phyloP scores from a whole-genome alignment of 164 flowering plant genomes.

The Pachysandra terminalis region DNA sequence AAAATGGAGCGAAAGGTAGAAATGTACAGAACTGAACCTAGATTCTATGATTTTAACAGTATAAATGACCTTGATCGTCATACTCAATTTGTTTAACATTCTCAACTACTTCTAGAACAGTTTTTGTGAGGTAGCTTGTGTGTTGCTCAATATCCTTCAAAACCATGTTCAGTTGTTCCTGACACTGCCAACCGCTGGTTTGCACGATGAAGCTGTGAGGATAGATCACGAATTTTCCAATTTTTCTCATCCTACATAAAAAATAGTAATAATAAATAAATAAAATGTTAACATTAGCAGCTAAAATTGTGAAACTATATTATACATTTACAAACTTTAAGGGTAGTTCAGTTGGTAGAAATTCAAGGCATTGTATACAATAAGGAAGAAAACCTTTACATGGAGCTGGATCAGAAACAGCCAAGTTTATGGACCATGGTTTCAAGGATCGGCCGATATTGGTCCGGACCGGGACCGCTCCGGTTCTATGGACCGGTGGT shows the following conservation, averaged over 20 bases:
- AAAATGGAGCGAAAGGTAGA: neutral
- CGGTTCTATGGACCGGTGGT: too few species aligned
- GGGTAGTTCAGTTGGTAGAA: too few species aligned
- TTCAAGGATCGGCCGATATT: too few species aligned
- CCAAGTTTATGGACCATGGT: too few species aligned
- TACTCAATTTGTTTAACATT: constrained; percentile 3
- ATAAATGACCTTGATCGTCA: neutral
- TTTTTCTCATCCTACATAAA: constrained; percentile 11
- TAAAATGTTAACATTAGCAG: too few species aligned
- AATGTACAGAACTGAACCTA: neutral
- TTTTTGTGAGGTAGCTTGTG: neutral
- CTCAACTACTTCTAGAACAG: neutral
- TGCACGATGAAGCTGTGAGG: constrained; percentile 4
- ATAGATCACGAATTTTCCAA: constrained; percentile 8
- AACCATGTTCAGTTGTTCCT: neutral
- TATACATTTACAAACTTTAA: too few species aligned
- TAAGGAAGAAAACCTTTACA: too few species aligned
- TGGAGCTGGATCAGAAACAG: too few species aligned
- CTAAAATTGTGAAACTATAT: too few species aligned
- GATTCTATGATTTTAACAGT: neutral
- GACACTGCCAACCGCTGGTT: neutral
- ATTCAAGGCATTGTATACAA: too few species aligned
- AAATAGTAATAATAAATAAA: neutral
- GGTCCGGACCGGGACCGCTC: too few species aligned
- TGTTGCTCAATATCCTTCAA: constrained; percentile 6